Percentiles rank a stretch among this genome's conserved stretches.
Evolutionary conservation across 2,329 filamentous ascomycete species (phyloP).

Genomic region (Claviceps paspali): DNA sequence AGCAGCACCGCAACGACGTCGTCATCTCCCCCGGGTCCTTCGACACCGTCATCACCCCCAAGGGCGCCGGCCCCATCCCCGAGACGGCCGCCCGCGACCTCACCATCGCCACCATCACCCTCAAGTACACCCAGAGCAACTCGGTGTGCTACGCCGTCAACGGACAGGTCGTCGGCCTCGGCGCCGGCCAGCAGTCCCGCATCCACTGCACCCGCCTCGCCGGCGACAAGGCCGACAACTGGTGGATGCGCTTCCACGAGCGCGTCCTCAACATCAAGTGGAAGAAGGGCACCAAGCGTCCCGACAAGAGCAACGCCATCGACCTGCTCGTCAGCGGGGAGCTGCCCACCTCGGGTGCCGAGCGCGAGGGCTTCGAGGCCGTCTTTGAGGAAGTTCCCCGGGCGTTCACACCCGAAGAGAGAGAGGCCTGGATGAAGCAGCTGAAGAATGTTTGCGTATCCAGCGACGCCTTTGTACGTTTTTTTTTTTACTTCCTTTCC

Average conservation of each 20-base stretch:
- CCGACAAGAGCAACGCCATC: constrained; percentile 97
- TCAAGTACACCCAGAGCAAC: constrained; percentile 99
- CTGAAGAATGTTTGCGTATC: constrained; percentile 71
- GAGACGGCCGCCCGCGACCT: constrained; percentile 77
- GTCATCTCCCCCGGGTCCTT: constrained; percentile 77
- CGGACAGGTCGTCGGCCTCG: constrained; percentile 85
- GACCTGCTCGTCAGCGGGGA: constrained; percentile 87
- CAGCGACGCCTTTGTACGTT: constrained; percentile 84
- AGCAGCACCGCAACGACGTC: constrained; percentile 86
- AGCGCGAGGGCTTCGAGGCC: constrained; percentile 74
- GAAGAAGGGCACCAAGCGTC: constrained; percentile 93
- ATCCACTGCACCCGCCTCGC: constrained; percentile 97
- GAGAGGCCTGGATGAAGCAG: constrained; percentile 71
- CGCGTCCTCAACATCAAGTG: constrained; percentile 79
- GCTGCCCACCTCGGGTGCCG: constrained; percentile 67
- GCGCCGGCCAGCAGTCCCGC: constrained; percentile 90
- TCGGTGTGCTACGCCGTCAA: constrained; percentile 94
- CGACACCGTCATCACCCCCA: constrained; percentile 70
- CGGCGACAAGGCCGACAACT: constrained; percentile 97
- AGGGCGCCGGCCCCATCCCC: constrained; percentile 56
- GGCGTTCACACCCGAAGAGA: constrained; percentile 71
- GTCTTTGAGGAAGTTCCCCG: constrained; percentile 81
- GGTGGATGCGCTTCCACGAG: constrained; percentile 98
- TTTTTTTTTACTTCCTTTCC: background rate
- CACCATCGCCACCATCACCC: constrained; percentile 86